A percentile compares a stretch with the other conserved stretches of the same genome.
Conservation (phyloP, 2,329 filamentous ascomycete species). For the Epichloe amarillans region DNA sequence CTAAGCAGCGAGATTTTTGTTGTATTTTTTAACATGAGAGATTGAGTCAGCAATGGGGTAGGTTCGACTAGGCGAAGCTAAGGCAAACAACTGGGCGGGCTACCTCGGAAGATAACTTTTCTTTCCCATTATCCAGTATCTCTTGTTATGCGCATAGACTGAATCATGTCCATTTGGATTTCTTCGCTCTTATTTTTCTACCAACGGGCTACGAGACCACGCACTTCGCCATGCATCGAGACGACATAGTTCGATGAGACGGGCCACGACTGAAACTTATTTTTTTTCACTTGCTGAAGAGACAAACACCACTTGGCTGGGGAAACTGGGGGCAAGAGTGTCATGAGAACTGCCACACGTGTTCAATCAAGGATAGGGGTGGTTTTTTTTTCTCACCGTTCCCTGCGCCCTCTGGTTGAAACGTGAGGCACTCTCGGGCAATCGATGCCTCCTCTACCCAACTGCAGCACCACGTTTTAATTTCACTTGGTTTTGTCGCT, state of each 20-base stretch:
- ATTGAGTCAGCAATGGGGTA: slow-evolving; percentile 2
- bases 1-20: slow-evolving; percentile 36
- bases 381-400: not conserved
- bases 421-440: not conserved
- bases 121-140: slow-evolving; percentile 14
- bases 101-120: slow-evolving; percentile 10
- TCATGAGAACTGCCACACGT: not conserved
- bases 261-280: not conserved
- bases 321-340: not conserved
- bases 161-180: slow-evolving; percentile 22
- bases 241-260: slow-evolving; percentile 1
- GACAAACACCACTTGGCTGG: not conserved
- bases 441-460: not conserved
- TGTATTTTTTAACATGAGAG: not conserved
- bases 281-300: not conserved
- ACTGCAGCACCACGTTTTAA: not conserved
- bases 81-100: slow-evolving; percentile 17
- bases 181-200: slow-evolving; percentile 7
- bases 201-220: slow-evolving; percentile 6
- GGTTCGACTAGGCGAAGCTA: slow-evolving; percentile 10
- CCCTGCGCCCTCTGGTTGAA: not conserved
- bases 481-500: not conserved
- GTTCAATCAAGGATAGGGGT: not conserved
- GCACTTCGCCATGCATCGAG: slow-evolving; percentile 10
- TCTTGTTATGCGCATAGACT: slow-evolving; percentile 23